Conservation (phyloP, 73 alveolate genomes). For the Paraurostyla sp. region DNA sequence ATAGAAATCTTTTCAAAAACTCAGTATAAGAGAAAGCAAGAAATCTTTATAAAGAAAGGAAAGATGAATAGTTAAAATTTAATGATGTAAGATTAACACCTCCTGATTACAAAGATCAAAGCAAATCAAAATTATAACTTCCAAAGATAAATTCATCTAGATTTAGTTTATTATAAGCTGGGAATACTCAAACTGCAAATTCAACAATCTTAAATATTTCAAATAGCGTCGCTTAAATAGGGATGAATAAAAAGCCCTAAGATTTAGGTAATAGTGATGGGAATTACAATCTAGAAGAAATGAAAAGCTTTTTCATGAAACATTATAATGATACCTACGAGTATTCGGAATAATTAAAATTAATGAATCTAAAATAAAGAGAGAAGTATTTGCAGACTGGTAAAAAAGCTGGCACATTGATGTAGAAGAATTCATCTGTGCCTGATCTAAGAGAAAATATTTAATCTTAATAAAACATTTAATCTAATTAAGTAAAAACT, state of each 20-base stretch:
- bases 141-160: not conserved
- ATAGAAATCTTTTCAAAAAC: not conserved
- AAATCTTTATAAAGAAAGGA: not conserved
- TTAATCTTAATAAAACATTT: not conserved
- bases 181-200: not conserved
- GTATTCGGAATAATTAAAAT: not conserved
- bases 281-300: constrained; percentile 5
- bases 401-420: not conserved
- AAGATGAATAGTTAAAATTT: constrained; percentile 27
- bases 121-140: not conserved
- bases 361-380: not conserved
- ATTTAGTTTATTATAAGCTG: not conserved
- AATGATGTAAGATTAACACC: constrained; percentile 36
- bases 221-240: not conserved
- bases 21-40: not conserved
- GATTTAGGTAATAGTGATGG: not conserved
- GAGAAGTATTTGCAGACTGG: not conserved
- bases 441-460: not conserved
- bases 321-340: constrained; percentile 30
- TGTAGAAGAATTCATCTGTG: not conserved
- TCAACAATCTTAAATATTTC: not conserved
- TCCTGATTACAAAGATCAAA: not conserved
- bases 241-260: not conserved
- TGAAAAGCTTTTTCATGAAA: constrained; percentile 40
- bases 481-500: not conserved